Percentiles rank a stretch among this genome's conserved stretches.
Conservation (phyloP, 1,139 yeast species). For the Kluyveromyces sp. region DNA sequence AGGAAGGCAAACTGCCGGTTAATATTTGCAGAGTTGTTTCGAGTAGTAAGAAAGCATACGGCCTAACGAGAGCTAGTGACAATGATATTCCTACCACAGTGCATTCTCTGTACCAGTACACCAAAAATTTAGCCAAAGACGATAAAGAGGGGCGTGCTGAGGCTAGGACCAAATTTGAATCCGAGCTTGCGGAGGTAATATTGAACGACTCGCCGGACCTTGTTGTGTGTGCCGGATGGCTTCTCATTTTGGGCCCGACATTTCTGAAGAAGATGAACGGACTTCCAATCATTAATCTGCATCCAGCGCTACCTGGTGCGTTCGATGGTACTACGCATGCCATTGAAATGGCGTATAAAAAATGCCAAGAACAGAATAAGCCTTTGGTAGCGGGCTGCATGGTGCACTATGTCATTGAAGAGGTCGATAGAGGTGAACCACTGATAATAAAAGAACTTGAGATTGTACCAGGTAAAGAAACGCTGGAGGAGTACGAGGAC, state of each 20-base stretch:
- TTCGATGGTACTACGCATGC: conserved; percentile 93
- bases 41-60: conserved; percentile 76
- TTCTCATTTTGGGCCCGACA: conserved; percentile 77
- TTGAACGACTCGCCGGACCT: conserved; percentile 62
- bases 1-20: conserved; percentile 45
- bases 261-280: conserved; percentile 61
- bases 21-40: conserved; percentile 59
- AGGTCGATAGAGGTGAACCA: conserved; percentile 91
- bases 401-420: conserved; percentile 93
- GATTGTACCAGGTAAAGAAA: conserved; percentile 55
- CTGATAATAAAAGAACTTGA: conserved; percentile 72
- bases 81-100: conserved; percentile 61
- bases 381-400: conserved; percentile 71
- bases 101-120: conserved; percentile 70
- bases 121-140: conserved; percentile 60
- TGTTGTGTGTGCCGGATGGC: conserved; percentile 98
- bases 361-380: conserved; percentile 68
- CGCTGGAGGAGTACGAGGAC: conserved; percentile 69
- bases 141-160: conserved; percentile 44
- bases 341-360: conserved; percentile 91
- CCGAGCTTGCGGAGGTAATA: conserved; percentile 66
- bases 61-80: conserved; percentile 66
- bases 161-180: conserved; percentile 67
- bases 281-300: conserved; percentile 80
- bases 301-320: conserved; percentile 95